These are phyloP conservation scores for Aureobasidium musti DNA, from an alignment of 2,329 filamentous ascomycete species.

Conservation along the genomic window DNA sequence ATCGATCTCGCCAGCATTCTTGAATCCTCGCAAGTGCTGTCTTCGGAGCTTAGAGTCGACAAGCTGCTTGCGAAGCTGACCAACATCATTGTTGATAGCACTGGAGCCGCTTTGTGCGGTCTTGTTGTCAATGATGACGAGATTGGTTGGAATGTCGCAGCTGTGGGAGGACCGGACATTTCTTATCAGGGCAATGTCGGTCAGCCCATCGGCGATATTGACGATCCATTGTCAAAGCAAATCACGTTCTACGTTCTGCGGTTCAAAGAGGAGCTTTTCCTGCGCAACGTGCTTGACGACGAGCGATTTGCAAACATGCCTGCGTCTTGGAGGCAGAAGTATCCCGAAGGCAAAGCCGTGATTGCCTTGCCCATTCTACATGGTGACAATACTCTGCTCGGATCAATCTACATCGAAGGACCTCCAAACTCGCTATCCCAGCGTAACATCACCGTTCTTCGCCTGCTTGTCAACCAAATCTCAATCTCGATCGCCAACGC, in stretches of 20 bases:
- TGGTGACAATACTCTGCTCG: slow-evolving; percentile 68
- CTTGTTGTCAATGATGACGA: slow-evolving; percentile 72
- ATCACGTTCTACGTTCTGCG: slow-evolving; percentile 75
- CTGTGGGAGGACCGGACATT: slow-evolving; percentile 68
- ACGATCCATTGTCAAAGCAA: slow-evolving; percentile 71
- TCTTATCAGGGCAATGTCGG: slow-evolving; percentile 49
- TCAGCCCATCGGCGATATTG: slow-evolving; percentile 62
- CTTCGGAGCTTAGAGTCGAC: slow-evolving; percentile 74
- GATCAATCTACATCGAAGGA: slow-evolving; percentile 74
- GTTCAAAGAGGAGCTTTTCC: slow-evolving; percentile 73
- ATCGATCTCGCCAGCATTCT: slow-evolving; percentile 78
- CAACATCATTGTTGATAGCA: slow-evolving; percentile 76
- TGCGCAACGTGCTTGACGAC: slow-evolving; percentile 71
- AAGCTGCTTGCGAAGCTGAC: slow-evolving; percentile 78
- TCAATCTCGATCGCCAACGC: slow-evolving; percentile 65
- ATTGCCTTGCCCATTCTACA: slow-evolving; percentile 80
- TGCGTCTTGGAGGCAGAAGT: slow-evolving; percentile 66
- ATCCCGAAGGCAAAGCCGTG: slow-evolving; percentile 70
- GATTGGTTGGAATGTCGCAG: slow-evolving; percentile 68
- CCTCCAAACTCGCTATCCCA: slow-evolving; percentile 76
- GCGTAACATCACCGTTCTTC: slow-evolving; percentile 57
- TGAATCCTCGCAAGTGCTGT: slow-evolving; percentile 76
- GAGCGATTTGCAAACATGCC: slow-evolving; percentile 77
- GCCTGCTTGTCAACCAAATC: slow-evolving; percentile 76
- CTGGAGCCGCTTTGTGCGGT: slow-evolving; percentile 70